phyloP scores from a whole-genome alignment of 192 early-diverging fungal species.

The Phlyctochytrium arcticum region DNA sequence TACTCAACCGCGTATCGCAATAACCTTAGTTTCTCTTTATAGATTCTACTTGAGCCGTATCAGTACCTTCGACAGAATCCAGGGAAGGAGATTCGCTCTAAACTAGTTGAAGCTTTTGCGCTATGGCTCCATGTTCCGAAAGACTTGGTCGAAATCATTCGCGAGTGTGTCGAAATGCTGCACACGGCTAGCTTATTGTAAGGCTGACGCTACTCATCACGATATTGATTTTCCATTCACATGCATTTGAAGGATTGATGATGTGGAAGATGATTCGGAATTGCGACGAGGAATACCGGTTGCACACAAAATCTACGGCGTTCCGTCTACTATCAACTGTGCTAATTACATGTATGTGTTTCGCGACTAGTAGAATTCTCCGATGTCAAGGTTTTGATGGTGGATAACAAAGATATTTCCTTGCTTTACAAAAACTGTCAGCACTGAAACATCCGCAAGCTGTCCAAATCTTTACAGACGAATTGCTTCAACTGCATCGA shows the following conservation, averaged over 20 bases:
- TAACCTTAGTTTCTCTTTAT: too few relatives aligned
- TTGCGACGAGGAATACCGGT: constrained; percentile 86
- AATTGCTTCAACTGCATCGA: constrained; percentile 84
- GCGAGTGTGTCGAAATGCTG: constrained; percentile 85
- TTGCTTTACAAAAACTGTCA: constrained; percentile 75
- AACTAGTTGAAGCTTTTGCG: constrained; percentile 90
- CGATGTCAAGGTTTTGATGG: background rate
- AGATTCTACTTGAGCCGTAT: constrained; percentile 87
- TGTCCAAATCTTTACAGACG: constrained; percentile 85
- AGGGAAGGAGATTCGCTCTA: constrained; percentile 91
- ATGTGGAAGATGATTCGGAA: constrained; percentile 91
- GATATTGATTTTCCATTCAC: constrained; percentile 46
- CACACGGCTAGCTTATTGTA: constrained; percentile 86
- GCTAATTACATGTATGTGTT: constrained; percentile 94
- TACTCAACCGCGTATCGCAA: too few relatives aligned
- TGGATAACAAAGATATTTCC: constrained; percentile 59
- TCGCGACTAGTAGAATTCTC: background rate
- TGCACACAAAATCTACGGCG: constrained; percentile 94
- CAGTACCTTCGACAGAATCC: constrained; percentile 79
- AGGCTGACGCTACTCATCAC: too few relatives aligned
- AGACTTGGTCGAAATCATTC: constrained; percentile 65
- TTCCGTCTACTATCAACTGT: constrained; percentile 89
- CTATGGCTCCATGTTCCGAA: constrained; percentile 76
- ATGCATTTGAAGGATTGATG: too few relatives aligned
- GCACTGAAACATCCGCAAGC: constrained; percentile 62